Evolutionary conservation across 1,139 yeast genomes (phyloP), one percentile per base, ranked within the genome.

Genomic region (Scheffersomyces stambukii): DNA sequence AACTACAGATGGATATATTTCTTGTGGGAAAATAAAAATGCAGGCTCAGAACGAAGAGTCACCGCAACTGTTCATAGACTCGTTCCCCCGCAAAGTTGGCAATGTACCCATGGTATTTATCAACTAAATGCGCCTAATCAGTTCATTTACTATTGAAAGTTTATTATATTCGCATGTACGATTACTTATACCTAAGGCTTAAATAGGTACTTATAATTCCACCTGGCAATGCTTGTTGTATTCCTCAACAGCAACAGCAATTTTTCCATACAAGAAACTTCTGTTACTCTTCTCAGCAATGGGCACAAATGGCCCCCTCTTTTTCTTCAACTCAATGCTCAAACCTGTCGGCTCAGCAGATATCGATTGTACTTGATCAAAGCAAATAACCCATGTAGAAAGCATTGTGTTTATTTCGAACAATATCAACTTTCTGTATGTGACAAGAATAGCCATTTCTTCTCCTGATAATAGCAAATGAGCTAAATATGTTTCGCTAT

Each of bases 401-500:
- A 65, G 65, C 58, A 82, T 55, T 1, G 67, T 62, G 24, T 77
- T 75, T n/a, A 88, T 68, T 21, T 79, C 75, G 41, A 88, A 70
- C 47, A 89, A 66, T 30, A 88, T 52, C 24, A 93, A 80, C 35
- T 80, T 71, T 38, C 64, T 74, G 59, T 76, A 79, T 2, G 96
- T 84, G 4, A 93, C 79, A 33, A 91, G 58, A 2, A 86, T 79
- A 4, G 82, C 83, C 50, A 75, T 70, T 37, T 84, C 94, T 36
- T 79, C 81, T 5, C 94, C 95, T 1, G 91, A 81, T 29, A 89
- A 61, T 10, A 84, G 71, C 40, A 84, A 73, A 54, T 93, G 98
- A 0, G 96, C 95, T 37, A 91, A 63, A 47, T 91, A 93, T 19
- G 65, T 64, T 45, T 91, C 96, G 33, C 68, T 65, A 41, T 76